Base-by-base conservation (phyloP, 139 green algal species). In the Eudorina sp. region DNA sequence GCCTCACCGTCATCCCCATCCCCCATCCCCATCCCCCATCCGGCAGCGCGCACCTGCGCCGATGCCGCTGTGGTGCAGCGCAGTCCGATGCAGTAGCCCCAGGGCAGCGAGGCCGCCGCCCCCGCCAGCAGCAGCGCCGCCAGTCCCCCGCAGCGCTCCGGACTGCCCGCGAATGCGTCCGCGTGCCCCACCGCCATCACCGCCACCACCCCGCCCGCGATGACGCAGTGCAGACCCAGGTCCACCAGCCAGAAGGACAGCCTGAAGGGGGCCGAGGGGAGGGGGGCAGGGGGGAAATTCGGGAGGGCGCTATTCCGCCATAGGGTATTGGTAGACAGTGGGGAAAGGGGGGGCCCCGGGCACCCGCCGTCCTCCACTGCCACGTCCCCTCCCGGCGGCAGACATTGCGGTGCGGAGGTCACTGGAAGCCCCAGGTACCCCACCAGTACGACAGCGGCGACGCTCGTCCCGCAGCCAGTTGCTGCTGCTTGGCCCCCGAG, bases 401-500 rank as follows among this genome's bases (percentile, higher is more conserved):
- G 69, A n/a, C 38, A 36, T 34, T 53, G 40, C 38, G 69, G 23
- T 51, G 16, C 11, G 5, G 7, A 78, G 38, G 25, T 4, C 69
- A n/a, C n/a, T n/a, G n/a, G n/a, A n/a, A n/a, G n/a, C n/a, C n/a
- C n/a, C n/a, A n/a, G n/a, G n/a, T n/a, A n/a, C 8, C 74, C 8
- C 76, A 84, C 76, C 76, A 84, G 53, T 84, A 84, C 4, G 76
- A 43, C 36, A 69, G 48, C 9, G 78, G 55, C 0, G 38, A 41
- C 38, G 34, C 66, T 8, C 55, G 27, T 16, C 55, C 29, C 27
- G 78, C 55, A 23, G 78, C 78, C 55, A 85, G 78, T 55, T 85
- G 78, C 78, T 85, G 78, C 78, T 85, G 78, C 78, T 74, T 85
- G 38, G 78, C 78, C 48, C 78, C 78, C 21, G 53, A 74, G 9